Evolutionary conservation across 139 green algal genomes (phyloP).

Genomic region (Tetradesmus lagerheimii): DNA sequence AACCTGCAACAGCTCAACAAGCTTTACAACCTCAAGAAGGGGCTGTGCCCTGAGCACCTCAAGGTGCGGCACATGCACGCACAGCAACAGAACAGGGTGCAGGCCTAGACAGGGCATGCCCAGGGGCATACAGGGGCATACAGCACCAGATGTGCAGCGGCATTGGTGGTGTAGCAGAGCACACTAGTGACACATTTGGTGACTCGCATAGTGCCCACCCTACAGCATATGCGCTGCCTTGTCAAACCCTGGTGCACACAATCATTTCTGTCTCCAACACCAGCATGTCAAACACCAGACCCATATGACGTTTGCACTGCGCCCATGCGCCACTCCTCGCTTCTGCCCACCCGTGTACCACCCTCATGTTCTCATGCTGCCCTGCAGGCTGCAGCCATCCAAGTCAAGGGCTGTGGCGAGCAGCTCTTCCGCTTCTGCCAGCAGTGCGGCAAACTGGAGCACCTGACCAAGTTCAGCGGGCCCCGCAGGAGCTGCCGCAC

Average conservation of each 20-base stretch:
- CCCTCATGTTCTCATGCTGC: background rate
- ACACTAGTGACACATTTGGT: too few species aligned
- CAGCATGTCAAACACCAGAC: too few species aligned
- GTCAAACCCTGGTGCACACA: too few species aligned
- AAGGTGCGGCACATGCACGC: background rate
- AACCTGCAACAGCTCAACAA: background rate
- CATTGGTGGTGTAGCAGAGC: too few species aligned
- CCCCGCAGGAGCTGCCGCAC: too few species aligned
- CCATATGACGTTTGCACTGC: too few species aligned
- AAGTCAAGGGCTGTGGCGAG: background rate
- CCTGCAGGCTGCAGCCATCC: background rate
- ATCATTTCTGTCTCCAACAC: too few species aligned
- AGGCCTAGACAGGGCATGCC: too few species aligned
- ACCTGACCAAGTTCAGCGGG: background rate
- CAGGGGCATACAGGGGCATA: background rate
- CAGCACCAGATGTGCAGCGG: too few species aligned
- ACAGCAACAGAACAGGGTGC: background rate
- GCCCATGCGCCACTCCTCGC: too few species aligned
- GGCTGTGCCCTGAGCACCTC: background rate
- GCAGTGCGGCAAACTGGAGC: slow-evolving; percentile 5
- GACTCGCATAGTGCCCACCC: too few species aligned
- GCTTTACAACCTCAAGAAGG: background rate
- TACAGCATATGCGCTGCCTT: too few species aligned
- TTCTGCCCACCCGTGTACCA: background rate
- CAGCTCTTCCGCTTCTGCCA: slow-evolving; percentile 27